Base-by-base conservation (phyloP, 2,329 filamentous ascomycete species). In the Cytospora piceae region DNA sequence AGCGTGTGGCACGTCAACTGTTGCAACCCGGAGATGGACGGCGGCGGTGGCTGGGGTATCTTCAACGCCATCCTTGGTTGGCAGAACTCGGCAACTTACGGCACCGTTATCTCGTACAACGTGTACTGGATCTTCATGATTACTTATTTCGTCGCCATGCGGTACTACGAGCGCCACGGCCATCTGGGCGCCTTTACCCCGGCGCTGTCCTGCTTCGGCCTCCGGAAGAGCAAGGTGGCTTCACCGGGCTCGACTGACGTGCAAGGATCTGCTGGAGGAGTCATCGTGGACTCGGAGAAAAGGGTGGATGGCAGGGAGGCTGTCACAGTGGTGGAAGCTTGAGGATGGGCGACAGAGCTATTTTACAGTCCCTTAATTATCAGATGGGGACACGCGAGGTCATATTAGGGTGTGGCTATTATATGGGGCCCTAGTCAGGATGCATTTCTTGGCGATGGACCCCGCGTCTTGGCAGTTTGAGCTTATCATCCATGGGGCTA, bases 21-120 rank as follows among this genome's bases (percentile, higher is more conserved):
- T 78, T 91, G 88, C 76, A 90, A 84, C 69, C 86, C 89, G 1
- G 76, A 84, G 64, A 75, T 87, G 51, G 86, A 89, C 69, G 87
- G 87, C 32, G 87, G 87, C 53, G 86, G 87, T 34, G 87, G 87
- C 49, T 92, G 89, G 89, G 88, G 88, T 57, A 84, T 92, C 66
- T 91, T 92, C 81, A 91, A 91, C 71, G 83, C 88, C 42, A 77
- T 93, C 58, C 80, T 92, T 20, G 90, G 90, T 55, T 92, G 89
- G 87, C 80, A 85, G 67, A 90, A 90, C 74, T 85, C 85, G 14
- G 88, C 87, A 9, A 90, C 88, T 1, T 88, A 89, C 69, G 87
- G 88, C 56, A 88, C 86, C 0, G 86, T 90, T 58, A 83, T 91
- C 64, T 83, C 85, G 2, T 91, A 90, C 76, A 90, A 90, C 71